Percentiles rank a stretch among this genome's conserved stretches.
These are phyloP conservation scores for Sporothrix pseudoabietina DNA, from an alignment of 2,329 filamentous ascomycete genomes.

Conservation along the genomic window DNA sequence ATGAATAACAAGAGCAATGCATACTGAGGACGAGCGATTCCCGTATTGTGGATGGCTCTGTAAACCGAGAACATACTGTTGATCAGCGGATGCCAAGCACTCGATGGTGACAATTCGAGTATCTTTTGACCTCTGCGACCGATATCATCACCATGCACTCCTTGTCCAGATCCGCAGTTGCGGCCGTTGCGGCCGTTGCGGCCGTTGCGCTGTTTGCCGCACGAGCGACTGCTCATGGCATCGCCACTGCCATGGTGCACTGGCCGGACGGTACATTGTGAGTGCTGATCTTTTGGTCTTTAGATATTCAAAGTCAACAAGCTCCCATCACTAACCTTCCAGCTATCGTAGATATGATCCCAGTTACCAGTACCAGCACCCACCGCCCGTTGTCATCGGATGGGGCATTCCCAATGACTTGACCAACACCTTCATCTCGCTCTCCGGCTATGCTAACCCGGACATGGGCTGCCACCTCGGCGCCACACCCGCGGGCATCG, in stretches of 20 bases:
- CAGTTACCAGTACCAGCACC: conserved; percentile 38
- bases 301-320: not conserved
- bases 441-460: conserved; percentile 35
- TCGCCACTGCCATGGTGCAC: conserved; percentile 39
- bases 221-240: conserved; percentile 37
- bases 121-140: not conserved
- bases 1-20: not conserved
- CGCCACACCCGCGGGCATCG: conserved; percentile 38
- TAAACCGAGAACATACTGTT: not conserved
- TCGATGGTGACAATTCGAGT: not conserved
- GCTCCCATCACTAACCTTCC: not conserved
- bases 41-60: not conserved
- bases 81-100: not conserved
- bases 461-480: conserved; percentile 41
- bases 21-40: not conserved
- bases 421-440: conserved; percentile 40
- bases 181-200: conserved; percentile 25
- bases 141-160: not conserved
- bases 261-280: conserved; percentile 39
- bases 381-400: conserved; percentile 39
- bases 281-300: conserved; percentile 11
- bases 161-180: conserved; percentile 14
- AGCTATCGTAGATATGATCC: conserved; percentile 41
- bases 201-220: conserved; percentile 33
- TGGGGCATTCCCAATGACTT: conserved; percentile 41